Conservation (phyloP, 345 rosid genomes). For the Pistacia vera region DNA sequence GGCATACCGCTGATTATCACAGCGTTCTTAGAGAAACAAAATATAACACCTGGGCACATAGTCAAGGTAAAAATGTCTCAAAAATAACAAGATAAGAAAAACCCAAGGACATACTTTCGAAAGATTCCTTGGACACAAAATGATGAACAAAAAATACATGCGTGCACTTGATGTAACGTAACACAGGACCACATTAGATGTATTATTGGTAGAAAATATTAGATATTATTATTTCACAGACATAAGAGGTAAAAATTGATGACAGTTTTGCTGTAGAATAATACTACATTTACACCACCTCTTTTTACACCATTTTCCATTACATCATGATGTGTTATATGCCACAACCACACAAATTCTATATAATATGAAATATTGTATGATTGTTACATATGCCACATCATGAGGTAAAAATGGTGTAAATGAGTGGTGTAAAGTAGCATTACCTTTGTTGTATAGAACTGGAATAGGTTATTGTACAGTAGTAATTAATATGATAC, state of each 20-base stretch:
- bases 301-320: no score
- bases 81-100: conserved; percentile 10
- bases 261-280: conserved; percentile 4
- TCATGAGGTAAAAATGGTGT: no score
- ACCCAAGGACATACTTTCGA: neutral
- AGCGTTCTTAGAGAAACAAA: conserved; percentile 97
- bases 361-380: no score
- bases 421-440: no score
- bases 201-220: neutral
- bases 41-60: conserved; percentile 71
- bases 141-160: neutral
- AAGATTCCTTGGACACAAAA: neutral
- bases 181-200: neutral
- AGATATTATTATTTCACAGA: neutral
- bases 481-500: no score
- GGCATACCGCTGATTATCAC: conserved; percentile 83
- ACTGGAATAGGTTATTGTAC: neutral
- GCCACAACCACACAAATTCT: no score
- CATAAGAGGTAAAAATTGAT: neutral
- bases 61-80: conserved; percentile 23
- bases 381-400: no score
- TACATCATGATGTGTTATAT: no score
- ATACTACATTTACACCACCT: no score
- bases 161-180: conserved; percentile 2
- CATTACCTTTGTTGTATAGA: no score